Evolutionary conservation across 441 rosid genomes (phyloP).

Genomic region (Pelargonium cotyledonis): DNA sequence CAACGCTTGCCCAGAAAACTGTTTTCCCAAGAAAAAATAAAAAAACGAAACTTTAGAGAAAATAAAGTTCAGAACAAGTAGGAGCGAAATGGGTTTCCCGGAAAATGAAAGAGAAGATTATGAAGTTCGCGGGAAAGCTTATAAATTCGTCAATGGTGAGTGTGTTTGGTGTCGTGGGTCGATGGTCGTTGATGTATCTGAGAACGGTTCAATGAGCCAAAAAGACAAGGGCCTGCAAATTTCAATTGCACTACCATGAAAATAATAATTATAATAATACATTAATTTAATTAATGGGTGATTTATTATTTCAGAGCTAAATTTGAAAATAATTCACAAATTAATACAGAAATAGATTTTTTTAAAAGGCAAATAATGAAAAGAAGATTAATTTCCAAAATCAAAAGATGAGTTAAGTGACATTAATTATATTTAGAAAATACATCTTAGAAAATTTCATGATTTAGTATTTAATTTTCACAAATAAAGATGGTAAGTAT

Average conservation of each 20-base stretch:
- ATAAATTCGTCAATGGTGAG: not conserved
- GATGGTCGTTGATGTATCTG: not conserved
- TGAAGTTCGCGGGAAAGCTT: constrained; percentile 1
- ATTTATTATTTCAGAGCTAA: no score
- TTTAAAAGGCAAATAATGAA: no score
- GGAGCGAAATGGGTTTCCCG: not conserved
- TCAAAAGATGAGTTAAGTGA: no score
- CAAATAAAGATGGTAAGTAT: no score
- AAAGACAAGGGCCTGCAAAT: not conserved
- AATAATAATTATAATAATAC: no score
- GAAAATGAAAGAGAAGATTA: not conserved
- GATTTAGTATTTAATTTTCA: no score
- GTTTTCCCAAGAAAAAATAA: not conserved
- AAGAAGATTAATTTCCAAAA: no score
- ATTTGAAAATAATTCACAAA: no score
- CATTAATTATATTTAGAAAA: no score
- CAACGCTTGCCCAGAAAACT: not conserved
- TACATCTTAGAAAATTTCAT: no score
- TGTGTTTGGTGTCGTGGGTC: constrained; percentile 3
- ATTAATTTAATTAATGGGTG: no score
- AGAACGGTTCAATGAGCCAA: not conserved
- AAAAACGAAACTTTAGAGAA: not conserved
- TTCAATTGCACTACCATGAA: not conserved
- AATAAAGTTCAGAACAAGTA: not conserved
- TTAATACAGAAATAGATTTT: no score